Percentiles rank a stretch among this genome's conserved stretches.
Conservation (phyloP, 1,284 basidiomycete genomes). For the Austroboletus niveus region DNA sequence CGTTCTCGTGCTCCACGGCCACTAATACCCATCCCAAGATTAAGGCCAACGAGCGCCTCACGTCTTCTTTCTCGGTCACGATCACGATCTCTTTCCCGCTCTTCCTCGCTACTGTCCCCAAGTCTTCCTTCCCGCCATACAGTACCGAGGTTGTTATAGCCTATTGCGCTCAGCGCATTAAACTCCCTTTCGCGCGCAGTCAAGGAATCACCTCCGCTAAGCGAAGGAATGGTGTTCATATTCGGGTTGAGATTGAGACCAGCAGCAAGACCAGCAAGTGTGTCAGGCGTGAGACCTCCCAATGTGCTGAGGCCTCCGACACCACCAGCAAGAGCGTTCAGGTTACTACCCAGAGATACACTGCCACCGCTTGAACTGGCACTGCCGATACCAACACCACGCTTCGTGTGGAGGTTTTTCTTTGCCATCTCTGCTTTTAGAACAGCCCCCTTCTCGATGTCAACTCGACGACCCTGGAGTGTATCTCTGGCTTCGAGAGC, state of each 20-base stretch:
- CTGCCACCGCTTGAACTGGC: conserved; percentile 23
- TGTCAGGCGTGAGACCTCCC: conserved; percentile 33
- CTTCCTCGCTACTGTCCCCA: conserved; percentile 35
- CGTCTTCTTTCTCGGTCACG: conserved; percentile 41
- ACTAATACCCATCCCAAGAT: conserved; percentile 31
- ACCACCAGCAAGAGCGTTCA: conserved; percentile 23
- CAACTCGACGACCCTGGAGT: conserved; percentile 88
- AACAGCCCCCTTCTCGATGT: conserved; percentile 91
- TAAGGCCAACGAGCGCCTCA: conserved; percentile 42
- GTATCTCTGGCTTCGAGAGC: conserved; percentile 88
- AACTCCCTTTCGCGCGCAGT: conserved; percentile 50
- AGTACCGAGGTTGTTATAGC: conserved; percentile 38
- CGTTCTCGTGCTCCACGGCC: conserved; percentile 57
- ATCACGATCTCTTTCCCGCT: conserved; percentile 36
- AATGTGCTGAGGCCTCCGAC: conserved; percentile 22
- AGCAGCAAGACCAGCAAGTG: conserved; percentile 30
- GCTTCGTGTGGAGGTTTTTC: conserved; percentile 97
- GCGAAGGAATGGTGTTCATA: conserved; percentile 23
- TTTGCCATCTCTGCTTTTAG: conserved; percentile 99
- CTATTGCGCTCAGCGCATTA: conserved; percentile 47
- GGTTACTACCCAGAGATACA: conserved; percentile 24
- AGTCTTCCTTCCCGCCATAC: conserved; percentile 37
- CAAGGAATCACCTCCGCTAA: conserved; percentile 29
- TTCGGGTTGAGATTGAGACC: conserved; percentile 31
- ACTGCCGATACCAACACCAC: conserved; percentile 62